Evolutionary conservation across 2,329 filamentous ascomycete genomes (phyloP).

Genomic region (Paecilomyces formosus): DNA sequence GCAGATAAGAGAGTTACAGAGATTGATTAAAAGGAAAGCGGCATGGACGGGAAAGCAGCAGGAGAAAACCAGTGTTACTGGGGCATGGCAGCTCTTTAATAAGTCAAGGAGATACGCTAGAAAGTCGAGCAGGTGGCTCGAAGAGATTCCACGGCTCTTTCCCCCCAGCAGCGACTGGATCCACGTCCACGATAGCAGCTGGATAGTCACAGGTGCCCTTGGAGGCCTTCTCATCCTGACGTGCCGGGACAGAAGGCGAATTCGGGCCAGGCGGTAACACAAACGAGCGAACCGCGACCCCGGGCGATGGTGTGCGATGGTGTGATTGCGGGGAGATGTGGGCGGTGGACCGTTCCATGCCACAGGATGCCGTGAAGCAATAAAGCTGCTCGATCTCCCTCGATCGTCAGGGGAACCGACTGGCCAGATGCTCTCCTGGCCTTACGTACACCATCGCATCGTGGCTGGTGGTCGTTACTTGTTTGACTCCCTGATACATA

Average conservation of each 20-base stretch:
- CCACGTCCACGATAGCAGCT: background rate
- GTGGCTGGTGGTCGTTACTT: background rate
- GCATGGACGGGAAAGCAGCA: background rate
- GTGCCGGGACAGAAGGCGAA: conserved; percentile 2
- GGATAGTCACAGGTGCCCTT: background rate
- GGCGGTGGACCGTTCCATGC: background rate
- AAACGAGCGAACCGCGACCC: conserved; percentile 1
- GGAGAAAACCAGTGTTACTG: background rate
- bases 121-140: background rate
- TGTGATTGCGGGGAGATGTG: conserved; percentile 6
- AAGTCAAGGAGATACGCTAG: background rate
- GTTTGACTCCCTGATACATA: too few species aligned
- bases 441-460: background rate
- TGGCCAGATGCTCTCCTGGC: background rate
- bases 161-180: background rate
- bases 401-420: background rate
- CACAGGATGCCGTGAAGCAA: background rate
- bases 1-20: background rate
- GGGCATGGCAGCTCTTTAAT: conserved; percentile 1
- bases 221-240: background rate
- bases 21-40: background rate
- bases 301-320: conserved; percentile 7
- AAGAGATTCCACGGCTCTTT: background rate
- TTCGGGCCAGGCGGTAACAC: background rate
- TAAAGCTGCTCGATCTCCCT: background rate